Evolutionary conservation across 2,329 filamentous ascomycete species (phyloP).

Genomic region (Neospermospora avenae): DNA sequence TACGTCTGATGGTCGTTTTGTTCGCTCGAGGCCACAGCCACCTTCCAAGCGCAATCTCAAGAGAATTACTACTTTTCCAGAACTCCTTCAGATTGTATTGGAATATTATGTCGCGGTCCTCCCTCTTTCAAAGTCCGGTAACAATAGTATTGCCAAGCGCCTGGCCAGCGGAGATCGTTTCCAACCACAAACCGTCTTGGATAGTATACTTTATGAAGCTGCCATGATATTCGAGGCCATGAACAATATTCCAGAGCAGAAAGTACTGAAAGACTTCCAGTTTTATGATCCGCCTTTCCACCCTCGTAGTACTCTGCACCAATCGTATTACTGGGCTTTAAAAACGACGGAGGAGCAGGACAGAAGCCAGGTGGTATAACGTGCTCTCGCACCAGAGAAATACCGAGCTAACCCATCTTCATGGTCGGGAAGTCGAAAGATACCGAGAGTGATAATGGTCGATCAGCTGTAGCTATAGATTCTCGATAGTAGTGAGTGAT

Average conservation of each 20-base stretch:
- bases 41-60: not conserved
- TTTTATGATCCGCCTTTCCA: not conserved
- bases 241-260: not conserved
- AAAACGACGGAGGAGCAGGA: not conserved
- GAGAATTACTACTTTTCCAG: slow-evolving; percentile 42
- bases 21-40: too few species aligned
- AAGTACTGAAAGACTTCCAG: not conserved
- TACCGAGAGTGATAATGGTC: slow-evolving; percentile 34
- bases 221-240: not conserved
- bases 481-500: slow-evolving; percentile 4
- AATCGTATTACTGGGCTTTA: not conserved
- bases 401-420: too few species aligned
- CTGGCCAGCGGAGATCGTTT: not conserved
- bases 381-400: not conserved
- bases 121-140: not conserved
- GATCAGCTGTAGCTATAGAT: slow-evolving; percentile 35
- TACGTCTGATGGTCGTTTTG: too few species aligned
- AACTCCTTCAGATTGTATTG: slow-evolving; percentile 29
- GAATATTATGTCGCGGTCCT: not conserved
- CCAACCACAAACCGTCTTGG: not conserved
- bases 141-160: not conserved
- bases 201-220: not conserved
- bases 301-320: not conserved
- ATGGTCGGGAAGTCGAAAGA: not conserved
- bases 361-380: not conserved